These are phyloP conservation scores for Penicillium longicatenatum DNA, from an alignment of 495 filamentous ascomycete genomes.

Conservation along the genomic window DNA sequence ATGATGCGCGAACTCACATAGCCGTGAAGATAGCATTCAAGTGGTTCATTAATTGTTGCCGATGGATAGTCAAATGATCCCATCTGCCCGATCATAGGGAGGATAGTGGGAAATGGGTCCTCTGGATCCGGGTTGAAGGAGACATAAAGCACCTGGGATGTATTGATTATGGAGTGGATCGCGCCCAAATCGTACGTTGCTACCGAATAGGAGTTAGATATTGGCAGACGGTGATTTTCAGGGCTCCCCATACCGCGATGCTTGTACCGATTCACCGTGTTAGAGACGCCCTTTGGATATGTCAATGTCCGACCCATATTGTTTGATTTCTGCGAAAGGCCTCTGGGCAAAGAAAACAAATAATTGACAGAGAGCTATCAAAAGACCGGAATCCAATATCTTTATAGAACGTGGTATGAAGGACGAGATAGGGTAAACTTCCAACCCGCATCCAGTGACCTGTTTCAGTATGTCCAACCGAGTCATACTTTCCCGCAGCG, in stretches of 20 bases:
- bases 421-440: conserved; percentile 2
- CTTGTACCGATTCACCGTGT: conserved; percentile 72
- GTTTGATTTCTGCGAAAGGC: background rate
- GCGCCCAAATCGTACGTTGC: conserved; percentile 73
- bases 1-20: conserved; percentile 82
- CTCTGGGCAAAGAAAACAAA: background rate
- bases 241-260: conserved; percentile 56
- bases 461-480: background rate
- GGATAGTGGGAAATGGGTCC: conserved; percentile 71
- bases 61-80: conserved; percentile 67
- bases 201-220: conserved; percentile 30
- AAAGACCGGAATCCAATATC: no score
- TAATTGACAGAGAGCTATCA: no score
- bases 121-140: conserved; percentile 67
- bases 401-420: background rate
- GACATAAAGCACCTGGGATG: conserved; percentile 75
- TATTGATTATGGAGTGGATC: conserved; percentile 82
- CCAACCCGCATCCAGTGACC: conserved; percentile 1
- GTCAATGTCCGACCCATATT: conserved; percentile 56
- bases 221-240: conserved; percentile 6
- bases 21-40: conserved; percentile 86
- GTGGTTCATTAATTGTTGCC: conserved; percentile 60
- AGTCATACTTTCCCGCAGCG: background rate
- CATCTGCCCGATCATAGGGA: conserved; percentile 91
- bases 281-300: conserved; percentile 67